Conservation (phyloP, 1,139 yeast species). For the Blastobotrys raffinosifermentans region DNA sequence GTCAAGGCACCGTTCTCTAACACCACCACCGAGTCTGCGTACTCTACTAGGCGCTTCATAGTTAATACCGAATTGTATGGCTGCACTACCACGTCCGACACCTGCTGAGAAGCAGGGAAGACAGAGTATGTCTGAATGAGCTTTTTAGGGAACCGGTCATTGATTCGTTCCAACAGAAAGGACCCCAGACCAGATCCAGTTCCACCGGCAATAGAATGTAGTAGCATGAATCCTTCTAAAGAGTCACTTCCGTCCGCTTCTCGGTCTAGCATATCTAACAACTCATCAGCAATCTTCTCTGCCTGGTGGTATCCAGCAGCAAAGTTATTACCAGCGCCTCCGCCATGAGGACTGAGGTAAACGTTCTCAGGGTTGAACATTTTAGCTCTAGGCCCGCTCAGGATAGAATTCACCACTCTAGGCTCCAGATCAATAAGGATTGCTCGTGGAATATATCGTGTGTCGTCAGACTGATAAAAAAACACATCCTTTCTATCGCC, state of each 20-base stretch:
- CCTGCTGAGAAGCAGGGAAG: constrained; percentile 59
- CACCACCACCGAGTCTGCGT: constrained; percentile 79
- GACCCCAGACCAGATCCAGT: constrained; percentile 97
- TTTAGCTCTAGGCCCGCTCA: constrained; percentile 45
- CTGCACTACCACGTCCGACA: constrained; percentile 93
- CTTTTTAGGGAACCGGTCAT: constrained; percentile 80
- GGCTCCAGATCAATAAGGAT: constrained; percentile 86
- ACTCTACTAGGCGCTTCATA: constrained; percentile 70
- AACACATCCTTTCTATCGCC: constrained; percentile 80
- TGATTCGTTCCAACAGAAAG: constrained; percentile 63
- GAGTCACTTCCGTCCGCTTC: constrained; percentile 91
- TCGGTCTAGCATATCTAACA: constrained; percentile 78
- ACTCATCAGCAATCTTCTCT: constrained; percentile 57
- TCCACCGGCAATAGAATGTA: constrained; percentile 98
- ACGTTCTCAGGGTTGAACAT: constrained; percentile 82
- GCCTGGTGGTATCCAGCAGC: constrained; percentile 84
- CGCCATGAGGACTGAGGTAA: constrained; percentile 71
- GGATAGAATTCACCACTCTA: constrained; percentile 68
- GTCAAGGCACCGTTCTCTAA: constrained; percentile 85
- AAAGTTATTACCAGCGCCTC: constrained; percentile 91
- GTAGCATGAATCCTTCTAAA: constrained; percentile 79
- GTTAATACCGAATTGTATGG: constrained; percentile 89
- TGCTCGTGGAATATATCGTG: constrained; percentile 82
- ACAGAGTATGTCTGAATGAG: constrained; percentile 79
- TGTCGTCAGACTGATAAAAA: constrained; percentile 71